phyloP scores from a whole-genome alignment of 2,329 filamentous ascomycete species.

The Chrysoporthe austroafricana region DNA sequence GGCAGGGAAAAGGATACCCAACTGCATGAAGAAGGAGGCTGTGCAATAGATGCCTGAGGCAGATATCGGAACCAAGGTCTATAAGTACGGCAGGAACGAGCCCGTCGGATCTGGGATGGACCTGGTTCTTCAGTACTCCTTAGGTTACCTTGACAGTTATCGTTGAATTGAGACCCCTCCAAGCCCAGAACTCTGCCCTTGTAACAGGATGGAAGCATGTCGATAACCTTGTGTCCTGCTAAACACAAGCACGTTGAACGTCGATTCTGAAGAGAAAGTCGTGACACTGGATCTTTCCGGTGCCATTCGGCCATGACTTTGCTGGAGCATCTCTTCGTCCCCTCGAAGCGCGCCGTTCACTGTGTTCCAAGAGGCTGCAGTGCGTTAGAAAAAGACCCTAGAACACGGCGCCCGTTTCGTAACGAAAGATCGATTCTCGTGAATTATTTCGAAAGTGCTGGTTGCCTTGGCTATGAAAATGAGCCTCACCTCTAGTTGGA shows the following conservation, averaged over 20 bases:
- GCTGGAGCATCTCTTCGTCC: not conserved
- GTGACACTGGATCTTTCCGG: not conserved
- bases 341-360: not conserved
- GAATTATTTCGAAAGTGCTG: not conserved
- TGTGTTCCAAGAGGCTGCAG: not conserved
- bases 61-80: too few species aligned
- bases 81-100: too few species aligned
- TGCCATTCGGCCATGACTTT: not conserved
- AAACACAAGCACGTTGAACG: conserved; percentile 43
- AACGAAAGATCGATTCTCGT: not conserved
- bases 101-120: too few species aligned
- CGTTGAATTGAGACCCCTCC: too few species aligned
- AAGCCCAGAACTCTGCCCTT: too few species aligned
- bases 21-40: too few species aligned
- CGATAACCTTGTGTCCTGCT: conserved; percentile 44
- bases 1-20: too few species aligned
- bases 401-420: not conserved
- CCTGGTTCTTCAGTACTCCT: too few species aligned
- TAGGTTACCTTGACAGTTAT: too few species aligned
- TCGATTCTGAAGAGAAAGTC: not conserved
- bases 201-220: conserved; percentile 47
- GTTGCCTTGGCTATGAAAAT: not conserved
- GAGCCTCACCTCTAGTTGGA: too few species aligned
- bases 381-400: too few species aligned
- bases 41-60: too few species aligned